These are phyloP conservation scores for Amylocystis lapponica DNA, from an alignment of 768 basidiomycete species.

Conservation along the genomic window DNA sequence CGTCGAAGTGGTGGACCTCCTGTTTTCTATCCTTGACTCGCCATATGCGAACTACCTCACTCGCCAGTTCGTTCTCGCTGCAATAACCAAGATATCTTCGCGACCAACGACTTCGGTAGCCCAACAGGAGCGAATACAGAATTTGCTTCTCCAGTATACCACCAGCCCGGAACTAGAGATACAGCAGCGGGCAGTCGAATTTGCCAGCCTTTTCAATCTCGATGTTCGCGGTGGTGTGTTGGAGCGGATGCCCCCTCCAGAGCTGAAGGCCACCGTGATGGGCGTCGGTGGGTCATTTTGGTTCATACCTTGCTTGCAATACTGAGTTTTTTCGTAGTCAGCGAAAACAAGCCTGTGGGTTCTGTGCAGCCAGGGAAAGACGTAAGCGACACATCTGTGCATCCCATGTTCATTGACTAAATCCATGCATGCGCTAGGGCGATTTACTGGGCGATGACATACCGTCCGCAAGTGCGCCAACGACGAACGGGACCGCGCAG, in stretches of 20 bases:
- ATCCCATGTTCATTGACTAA: neutral
- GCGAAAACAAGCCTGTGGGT: conserved; percentile 95
- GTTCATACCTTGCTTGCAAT: neutral
- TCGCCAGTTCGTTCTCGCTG: conserved; percentile 88
- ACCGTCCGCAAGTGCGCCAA: conserved; percentile 32
- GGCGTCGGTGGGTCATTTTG: conserved; percentile 61
- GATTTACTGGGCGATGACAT: conserved; percentile 85
- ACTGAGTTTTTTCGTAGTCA: conserved; percentile 46
- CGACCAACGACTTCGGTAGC: conserved; percentile 58
- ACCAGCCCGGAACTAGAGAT: conserved; percentile 90
- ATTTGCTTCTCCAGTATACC: conserved; percentile 74
- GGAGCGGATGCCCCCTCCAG: conserved; percentile 98
- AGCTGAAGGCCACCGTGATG: conserved; percentile 95
- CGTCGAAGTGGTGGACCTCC: conserved; percentile 78
- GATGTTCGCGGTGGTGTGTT: conserved; percentile 80
- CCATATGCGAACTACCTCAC: conserved; percentile 90
- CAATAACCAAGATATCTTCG: conserved; percentile 85
- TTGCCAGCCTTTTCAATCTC: conserved; percentile 75
- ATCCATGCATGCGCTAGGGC: conserved; percentile 26
- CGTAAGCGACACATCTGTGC: conserved; percentile 31
- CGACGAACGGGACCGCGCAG: conserved; percentile 36
- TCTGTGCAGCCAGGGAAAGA: conserved; percentile 78
- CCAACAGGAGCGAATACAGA: conserved; percentile 76
- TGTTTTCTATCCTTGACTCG: conserved; percentile 83
- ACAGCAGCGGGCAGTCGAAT: conserved; percentile 95